These are phyloP conservation scores for Ophiostoma piceae DNA, from an alignment of 2,329 filamentous ascomycete species.

Conservation along the genomic window DNA sequence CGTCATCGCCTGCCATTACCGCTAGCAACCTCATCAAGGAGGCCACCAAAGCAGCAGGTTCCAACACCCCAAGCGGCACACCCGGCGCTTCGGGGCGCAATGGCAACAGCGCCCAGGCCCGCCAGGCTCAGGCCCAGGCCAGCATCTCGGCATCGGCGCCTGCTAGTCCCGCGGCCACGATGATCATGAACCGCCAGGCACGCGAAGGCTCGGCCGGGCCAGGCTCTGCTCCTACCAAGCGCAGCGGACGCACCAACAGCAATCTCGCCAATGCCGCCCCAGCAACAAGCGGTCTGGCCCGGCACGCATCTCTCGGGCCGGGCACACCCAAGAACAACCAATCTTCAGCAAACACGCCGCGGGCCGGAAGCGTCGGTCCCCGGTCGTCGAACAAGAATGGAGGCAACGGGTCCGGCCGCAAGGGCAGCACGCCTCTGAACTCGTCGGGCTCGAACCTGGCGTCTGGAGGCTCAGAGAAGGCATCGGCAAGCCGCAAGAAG, in stretches of 20 bases:
- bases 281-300: conserved; percentile 54
- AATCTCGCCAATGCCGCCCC: conserved; percentile 45
- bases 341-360: conserved; percentile 31
- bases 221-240: conserved; percentile 45
- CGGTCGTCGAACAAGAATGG: conserved; percentile 46
- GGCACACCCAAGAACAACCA: conserved; percentile 52
- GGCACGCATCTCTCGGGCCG: conserved; percentile 59
- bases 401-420: conserved; percentile 40
- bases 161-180: conserved; percentile 55
- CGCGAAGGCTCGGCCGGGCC: conserved; percentile 56
- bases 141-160: conserved; percentile 54
- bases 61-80: too few species aligned
- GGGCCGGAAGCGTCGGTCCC: conserved; percentile 56
- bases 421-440: conserved; percentile 41
- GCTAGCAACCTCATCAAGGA: conserved; percentile 30
- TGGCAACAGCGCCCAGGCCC: conserved; percentile 38
- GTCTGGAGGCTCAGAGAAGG: conserved; percentile 29
- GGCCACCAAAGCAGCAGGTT: conserved; percentile 17
- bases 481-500: conserved; percentile 44
- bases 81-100: not conserved
- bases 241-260: conserved; percentile 46
- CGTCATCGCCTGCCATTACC: conserved; percentile 23
- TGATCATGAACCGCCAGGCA: conserved; percentile 53
- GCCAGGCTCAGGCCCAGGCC: conserved; percentile 45
- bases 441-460: conserved; percentile 11